phyloP scores from a whole-genome alignment of 495 filamentous ascomycete genomes.

The Hypoxylon perforatum region DNA sequence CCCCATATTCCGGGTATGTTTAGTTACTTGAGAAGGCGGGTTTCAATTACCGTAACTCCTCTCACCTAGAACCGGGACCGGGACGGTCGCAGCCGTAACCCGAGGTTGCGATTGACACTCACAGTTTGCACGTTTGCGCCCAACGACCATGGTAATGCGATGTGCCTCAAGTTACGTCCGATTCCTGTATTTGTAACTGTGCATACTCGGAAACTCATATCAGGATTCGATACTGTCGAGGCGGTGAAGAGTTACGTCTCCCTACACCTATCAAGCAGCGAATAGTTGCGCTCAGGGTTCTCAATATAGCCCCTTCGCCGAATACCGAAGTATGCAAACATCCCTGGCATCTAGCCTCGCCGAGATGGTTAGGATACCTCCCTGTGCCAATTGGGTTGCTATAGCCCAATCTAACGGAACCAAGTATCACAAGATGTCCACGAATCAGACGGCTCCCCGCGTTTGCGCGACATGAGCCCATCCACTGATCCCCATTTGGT shows the following conservation, averaged over 20 bases:
- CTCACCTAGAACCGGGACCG: neutral
- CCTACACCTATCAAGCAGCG: neutral
- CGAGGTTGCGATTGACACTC: neutral
- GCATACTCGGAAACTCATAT: no score
- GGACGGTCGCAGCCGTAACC: neutral
- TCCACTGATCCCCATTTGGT: constrained; percentile 24
- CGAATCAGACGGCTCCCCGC: constrained; percentile 28
- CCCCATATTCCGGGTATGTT: neutral
- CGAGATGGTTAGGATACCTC: constrained; percentile 10
- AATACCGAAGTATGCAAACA: constrained; percentile 10
- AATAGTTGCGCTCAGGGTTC: constrained; percentile 8
- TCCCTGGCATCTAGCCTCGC: constrained; percentile 24
- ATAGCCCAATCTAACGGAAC: constrained; percentile 37
- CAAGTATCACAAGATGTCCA: constrained; percentile 26
- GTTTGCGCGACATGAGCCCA: constrained; percentile 22
- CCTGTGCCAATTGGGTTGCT: constrained; percentile 16
- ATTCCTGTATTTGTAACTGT: no score
- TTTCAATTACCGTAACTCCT: neutral
- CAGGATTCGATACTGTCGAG: no score
- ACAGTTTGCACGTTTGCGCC: no score
- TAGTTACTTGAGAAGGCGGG: neutral
- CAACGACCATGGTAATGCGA: no score
- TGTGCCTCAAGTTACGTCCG: no score
- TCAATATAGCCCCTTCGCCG: constrained; percentile 14
- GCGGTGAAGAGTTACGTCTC: no score